Base-by-base conservation (phyloP, 441 rosid genomes). In the Eruca vesicaria region DNA sequence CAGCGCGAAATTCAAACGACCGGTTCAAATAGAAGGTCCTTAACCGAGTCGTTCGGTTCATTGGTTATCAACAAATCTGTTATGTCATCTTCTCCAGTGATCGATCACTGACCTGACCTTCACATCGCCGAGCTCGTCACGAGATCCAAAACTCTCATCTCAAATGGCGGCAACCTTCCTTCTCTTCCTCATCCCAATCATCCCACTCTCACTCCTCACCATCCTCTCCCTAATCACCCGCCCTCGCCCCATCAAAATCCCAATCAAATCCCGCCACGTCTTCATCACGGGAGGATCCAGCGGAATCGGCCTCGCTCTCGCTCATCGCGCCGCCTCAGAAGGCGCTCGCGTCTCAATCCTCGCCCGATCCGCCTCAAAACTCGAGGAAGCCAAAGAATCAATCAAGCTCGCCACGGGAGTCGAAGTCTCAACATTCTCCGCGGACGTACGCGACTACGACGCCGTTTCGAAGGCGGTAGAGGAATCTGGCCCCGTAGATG, bases 271-370 rank as follows among this genome's bases (percentile, higher is more conserved):
- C 68, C 91, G 98, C 55, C 98, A 92, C 78, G 92, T 92, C 18
- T 91, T 92, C 91, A 79, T 92, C 79, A 95, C 98, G 29, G 97
- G 98, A 33, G 97, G 97, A 71, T 92, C 97, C 31, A 92, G 97
- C 75, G 99, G 97, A 48, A 95, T 95, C 58, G 95, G 98, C 5
- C 81, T 90, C 5, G 91, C 97, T 7, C 72, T 91, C 14, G 97
- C 96, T n/a, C 87, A 81, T 16, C 82, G 55, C 11, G 94, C 88
- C 21, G 97, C 94, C 5, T 38, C 73, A 4, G 87, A 87, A 0
- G 96, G 94, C 0, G 94, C 96, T 56, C 86, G 80, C 15, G 93
- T 91, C 65, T 93, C 97, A 9, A 84, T 93, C 81, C 84, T 93
- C 9, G 91, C 97, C 1, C 84, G 96, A 1, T 89, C 97, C 26